Evolutionary conservation across 805 yeast species (phyloP).

Genomic region (Wickerhamiella qilinensis): DNA sequence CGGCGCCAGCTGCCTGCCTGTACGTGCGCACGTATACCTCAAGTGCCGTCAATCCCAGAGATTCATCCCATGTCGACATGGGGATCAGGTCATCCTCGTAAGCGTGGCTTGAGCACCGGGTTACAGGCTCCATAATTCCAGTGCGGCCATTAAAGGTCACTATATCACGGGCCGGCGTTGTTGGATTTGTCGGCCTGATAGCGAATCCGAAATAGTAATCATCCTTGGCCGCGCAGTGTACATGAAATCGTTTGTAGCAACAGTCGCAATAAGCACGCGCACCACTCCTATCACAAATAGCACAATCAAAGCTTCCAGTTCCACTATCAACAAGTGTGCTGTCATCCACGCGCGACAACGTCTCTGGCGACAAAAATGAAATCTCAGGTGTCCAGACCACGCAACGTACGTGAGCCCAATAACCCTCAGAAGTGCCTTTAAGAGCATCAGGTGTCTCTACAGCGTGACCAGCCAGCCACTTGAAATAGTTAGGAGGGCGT

Average conservation of each 20-base stretch:
- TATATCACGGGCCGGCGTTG: neutral
- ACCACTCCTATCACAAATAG: constrained; percentile 43
- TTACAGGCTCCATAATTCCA: constrained; percentile 17
- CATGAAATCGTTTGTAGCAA: constrained; percentile 31
- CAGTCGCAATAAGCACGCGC: constrained; percentile 31
- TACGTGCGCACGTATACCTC: constrained; percentile 17
- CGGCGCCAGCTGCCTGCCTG: constrained; percentile 8
- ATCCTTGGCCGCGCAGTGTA: constrained; percentile 40
- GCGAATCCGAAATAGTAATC: constrained; percentile 40
- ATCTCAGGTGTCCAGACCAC: constrained; percentile 38
- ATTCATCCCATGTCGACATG: constrained; percentile 15
- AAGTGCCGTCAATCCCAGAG: constrained; percentile 15
- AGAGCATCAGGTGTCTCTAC: constrained; percentile 42
- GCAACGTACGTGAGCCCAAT: constrained; percentile 70
- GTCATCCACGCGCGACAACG: too few species aligned
- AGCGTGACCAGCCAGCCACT: constrained; percentile 27
- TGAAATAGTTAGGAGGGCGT: constrained; percentile 33
- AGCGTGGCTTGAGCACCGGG: constrained; percentile 20
- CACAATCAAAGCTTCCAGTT: too few species aligned
- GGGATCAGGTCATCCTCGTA: constrained; percentile 10
- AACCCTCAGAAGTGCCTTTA: constrained; percentile 47
- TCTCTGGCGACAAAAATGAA: too few species aligned
- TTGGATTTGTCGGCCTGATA: constrained; percentile 18
- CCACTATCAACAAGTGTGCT: too few species aligned
- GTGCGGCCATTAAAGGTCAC: constrained; percentile 12